Evolutionary conservation across 768 basidiomycete genomes (phyloP), one percentile per base, ranked within the genome.

Genomic region (Mycena galericulata): DNA sequence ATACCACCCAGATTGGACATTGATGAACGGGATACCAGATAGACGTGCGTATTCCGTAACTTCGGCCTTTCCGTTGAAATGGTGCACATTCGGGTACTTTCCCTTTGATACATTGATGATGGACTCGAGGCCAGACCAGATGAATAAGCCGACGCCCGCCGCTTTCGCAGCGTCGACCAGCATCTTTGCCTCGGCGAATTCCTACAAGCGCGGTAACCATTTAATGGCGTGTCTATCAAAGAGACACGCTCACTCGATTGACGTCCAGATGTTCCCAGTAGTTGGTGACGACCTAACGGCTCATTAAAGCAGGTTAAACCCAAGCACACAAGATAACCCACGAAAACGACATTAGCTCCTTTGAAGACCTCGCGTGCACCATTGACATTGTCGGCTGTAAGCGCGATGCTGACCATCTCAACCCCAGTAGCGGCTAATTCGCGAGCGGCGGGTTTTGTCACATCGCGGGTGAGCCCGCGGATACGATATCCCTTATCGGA

Each of bases 201-300:
- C 70, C 69, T 70, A 36, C 7, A 36, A 36, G 34, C 34, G 24
- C 15, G 22, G 36, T 22, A 26, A 17, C 2, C 17, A 43, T 32
- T n/a, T 30, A 8, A n/a, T 10, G 15, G 10, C 26, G 20, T n/a
- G 2, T 57, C 24, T 4, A 6, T 24, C 18, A 5, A 27, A 36
- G 2, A 22, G 40, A 27, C n/a, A 30, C 26, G 26, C 65, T 18
- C 45, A 70, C 69, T 53, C 59, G 41, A 0, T 60, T 45, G 14
- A 64, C 62, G 32, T 68, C 55, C 18, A 60, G 43, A 40, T 71
- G 70, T 36, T 71, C 70, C 70, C 70, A 71, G 58, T 64, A 71
- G 43, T 71, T 71, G 3, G 70, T 71, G 24, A 71, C 63, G 22
- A 58, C 38, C 64, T 65, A 56, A 58, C 15, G 24, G 30, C 27